Conservation (phyloP, 139 green algal species). For the Chlorella vulgaris region DNA sequence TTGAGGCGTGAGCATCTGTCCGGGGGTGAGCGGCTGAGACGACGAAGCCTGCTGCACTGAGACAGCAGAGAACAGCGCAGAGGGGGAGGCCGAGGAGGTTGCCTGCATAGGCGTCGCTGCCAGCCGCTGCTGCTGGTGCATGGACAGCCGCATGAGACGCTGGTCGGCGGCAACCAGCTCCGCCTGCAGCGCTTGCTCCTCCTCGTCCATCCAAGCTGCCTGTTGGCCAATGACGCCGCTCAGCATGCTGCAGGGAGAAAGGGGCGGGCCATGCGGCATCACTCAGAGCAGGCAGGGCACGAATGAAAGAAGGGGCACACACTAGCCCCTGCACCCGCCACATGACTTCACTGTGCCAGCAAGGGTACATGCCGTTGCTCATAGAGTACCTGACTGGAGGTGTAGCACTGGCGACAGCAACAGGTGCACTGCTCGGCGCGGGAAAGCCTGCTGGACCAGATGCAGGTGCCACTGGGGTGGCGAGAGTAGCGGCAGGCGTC, state of each 20-base stretch:
- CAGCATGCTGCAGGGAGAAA: not conserved
- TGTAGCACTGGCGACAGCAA: not conserved
- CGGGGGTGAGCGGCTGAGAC: no score
- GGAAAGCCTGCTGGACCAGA: no score
- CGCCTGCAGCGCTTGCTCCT: slow-evolving; percentile 11
- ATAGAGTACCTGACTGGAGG: no score
- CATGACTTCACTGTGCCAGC: no score
- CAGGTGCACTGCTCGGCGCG: no score
- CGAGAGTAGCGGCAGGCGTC: not conserved
- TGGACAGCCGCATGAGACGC: not conserved
- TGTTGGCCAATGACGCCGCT: slow-evolving; percentile 19
- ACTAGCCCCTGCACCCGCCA: no score
- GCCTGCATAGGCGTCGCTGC: not conserved
- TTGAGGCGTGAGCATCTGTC: not conserved
- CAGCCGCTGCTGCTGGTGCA: not conserved
- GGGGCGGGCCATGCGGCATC: not conserved
- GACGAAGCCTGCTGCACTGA: no score
- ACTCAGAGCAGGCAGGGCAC: no score
- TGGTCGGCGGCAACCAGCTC: slow-evolving; percentile 19
- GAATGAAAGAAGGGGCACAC: no score
- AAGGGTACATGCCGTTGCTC: no score
- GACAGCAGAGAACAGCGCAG: no score
- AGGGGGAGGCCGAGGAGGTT: not conserved
- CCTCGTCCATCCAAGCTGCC: not conserved
- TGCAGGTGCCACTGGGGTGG: no score